Evolutionary conservation across 768 basidiomycete genomes (phyloP), one percentile per base, ranked within the genome.

Genomic region (Cytidiella melzeri): DNA sequence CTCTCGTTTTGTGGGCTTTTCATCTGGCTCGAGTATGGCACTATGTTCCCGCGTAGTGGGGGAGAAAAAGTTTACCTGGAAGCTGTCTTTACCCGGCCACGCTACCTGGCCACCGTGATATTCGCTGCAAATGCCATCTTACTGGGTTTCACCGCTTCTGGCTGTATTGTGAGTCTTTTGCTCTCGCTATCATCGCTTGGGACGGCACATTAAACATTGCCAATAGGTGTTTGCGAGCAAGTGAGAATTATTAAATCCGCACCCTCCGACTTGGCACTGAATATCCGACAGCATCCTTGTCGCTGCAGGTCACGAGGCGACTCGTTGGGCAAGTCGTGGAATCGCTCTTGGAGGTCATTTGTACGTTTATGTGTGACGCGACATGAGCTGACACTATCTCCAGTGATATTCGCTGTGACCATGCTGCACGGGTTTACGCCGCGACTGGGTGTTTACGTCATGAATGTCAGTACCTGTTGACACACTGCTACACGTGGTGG

Each of bases 21-120:
- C 57, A 74, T 81, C 48, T 81, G 79, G 79, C 73, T 82, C 19
- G 80, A 83, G 51, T 75, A 75, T 41, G 81, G 81, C 5, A 77
- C 78, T 2, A 82, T 81, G 80, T 78, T 73, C 51, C 80, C 80
- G 3, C 71, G 80, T 1, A 78, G 75, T 11, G 79, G 80, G 9
- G 80, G 80, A 5, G 81, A 82, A 58, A 81, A 83, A 60, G 79
- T 81, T 2, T 81, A 82, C 54, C 65, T 80, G 23, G 81, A 82
- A 58, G 77, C 73, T 0, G 67, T 78, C 3, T 82, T 79, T 58
- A 57, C 56, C 41, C 57, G 56, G 40, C 67, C 68, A 6, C 60
- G 59, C 45, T 60, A 66, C 42, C 56, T 69, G 2, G 64, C 62
- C 3, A 69, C 68, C 1, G 56, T 66, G 19, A 57, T 69, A 21